Evolutionary conservation across 306 rosid species (phyloP).

Genomic region (Quercus agrifolia): DNA sequence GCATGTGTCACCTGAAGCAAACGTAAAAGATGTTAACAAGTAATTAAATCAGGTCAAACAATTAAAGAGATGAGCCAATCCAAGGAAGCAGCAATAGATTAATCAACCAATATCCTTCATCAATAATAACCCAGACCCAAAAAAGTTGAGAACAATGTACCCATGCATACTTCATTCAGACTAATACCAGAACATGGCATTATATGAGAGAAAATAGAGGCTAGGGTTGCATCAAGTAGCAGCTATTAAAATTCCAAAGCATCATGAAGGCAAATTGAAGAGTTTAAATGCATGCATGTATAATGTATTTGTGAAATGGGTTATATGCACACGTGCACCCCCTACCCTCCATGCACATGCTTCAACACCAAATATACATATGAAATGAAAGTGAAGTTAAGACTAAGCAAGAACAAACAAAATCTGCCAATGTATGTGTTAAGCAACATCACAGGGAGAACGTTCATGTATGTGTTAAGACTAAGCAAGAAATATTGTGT

Average conservation of each 20-base stretch:
- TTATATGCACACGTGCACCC: background rate
- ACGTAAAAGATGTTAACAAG: background rate
- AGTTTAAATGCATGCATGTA: background rate
- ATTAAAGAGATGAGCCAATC: background rate
- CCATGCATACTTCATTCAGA: background rate
- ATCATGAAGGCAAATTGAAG: background rate
- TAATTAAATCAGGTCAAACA: background rate
- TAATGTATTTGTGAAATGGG: background rate
- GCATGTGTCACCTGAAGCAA: slow-evolving; percentile 47
- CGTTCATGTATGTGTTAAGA: background rate
- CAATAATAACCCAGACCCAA: background rate
- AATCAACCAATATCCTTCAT: background rate
- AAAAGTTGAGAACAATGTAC: background rate
- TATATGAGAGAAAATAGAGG: background rate
- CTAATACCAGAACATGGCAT: background rate
- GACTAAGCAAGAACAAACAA: too few species aligned
- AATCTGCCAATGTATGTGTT: background rate
- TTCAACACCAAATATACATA: background rate
- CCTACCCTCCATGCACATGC: background rate
- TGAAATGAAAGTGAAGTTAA: background rate
- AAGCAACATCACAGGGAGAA: background rate
- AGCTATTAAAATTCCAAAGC: background rate
- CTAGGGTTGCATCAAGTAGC: background rate
- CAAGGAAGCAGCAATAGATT: background rate
- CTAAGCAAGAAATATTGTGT: background rate